Conservation (phyloP, 2,329 filamentous ascomycete species). For the Penicillium sp. region DNA sequence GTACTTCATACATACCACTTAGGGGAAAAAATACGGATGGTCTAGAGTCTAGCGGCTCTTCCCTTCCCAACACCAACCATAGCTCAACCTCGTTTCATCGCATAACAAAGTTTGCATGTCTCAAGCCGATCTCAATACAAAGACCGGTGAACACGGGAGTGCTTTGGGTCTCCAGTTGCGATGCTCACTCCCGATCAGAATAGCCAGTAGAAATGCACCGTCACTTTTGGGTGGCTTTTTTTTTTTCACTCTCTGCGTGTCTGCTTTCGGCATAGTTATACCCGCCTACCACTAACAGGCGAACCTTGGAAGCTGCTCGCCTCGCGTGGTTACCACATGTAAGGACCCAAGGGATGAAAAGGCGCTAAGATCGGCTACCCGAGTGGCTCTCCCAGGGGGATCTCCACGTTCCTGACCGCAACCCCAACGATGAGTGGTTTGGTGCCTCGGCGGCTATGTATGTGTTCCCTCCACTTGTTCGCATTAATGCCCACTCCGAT, state of each 20-base stretch:
- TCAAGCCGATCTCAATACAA: neutral
- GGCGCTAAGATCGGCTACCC: slow-evolving; percentile 21
- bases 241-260: neutral
- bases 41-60: neutral
- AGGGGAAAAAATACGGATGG: neutral
- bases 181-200: neutral
- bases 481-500: neutral
- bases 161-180: neutral
- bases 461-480: neutral
- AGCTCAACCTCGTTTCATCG: neutral
- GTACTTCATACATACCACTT: neutral
- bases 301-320: neutral
- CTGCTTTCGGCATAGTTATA: neutral
- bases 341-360: neutral
- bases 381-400: slow-evolving; percentile 14
- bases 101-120: neutral
- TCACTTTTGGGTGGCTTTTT: neutral
- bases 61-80: neutral
- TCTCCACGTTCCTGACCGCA: slow-evolving; percentile 15
- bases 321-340: neutral
- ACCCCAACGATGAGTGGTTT: neutral
- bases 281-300: neutral
- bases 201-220: neutral
- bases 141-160: neutral
- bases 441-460: neutral